Evolutionary conservation across 2,329 filamentous ascomycete species (phyloP).

Genomic region (Cadophora luteo-olivacea): DNA sequence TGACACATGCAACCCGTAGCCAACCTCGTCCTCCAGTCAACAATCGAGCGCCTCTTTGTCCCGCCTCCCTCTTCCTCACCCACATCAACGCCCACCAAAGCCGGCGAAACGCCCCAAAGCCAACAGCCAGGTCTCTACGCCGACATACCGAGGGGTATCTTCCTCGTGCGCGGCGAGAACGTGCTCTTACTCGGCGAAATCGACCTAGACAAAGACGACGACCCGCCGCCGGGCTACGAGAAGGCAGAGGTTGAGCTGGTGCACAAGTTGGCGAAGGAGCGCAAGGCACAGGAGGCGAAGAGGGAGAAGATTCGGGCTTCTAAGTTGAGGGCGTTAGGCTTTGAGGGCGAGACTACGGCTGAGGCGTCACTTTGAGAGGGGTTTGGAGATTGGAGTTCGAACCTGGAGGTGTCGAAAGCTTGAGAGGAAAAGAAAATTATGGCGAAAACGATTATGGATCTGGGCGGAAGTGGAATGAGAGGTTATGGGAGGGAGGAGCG

Average conservation of each 20-base stretch:
- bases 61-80: constrained; percentile 51
- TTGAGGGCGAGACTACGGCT: constrained; percentile 84
- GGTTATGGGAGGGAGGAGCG: constrained; percentile 7
- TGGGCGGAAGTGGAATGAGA: neutral
- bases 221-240: constrained; percentile 74
- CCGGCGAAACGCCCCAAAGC: constrained; percentile 40
- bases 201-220: constrained; percentile 94
- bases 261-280: constrained; percentile 74
- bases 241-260: constrained; percentile 72
- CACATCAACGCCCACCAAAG: constrained; percentile 43
- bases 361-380: constrained; percentile 70
- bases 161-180: constrained; percentile 94
- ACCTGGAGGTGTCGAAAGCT: neutral
- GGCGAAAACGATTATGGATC: neutral
- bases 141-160: constrained; percentile 85
- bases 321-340: constrained; percentile 79
- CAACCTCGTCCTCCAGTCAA: constrained; percentile 93
- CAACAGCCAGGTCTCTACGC: constrained; percentile 69
- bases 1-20: constrained; percentile 58
- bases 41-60: constrained; percentile 82
- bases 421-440: neutral
- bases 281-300: constrained; percentile 71
- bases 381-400: neutral
- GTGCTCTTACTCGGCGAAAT: constrained; percentile 96
- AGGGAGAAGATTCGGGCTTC: constrained; percentile 75